phyloP scores from a whole-genome alignment of 345 rosid species.

The Salix purpurea region DNA sequence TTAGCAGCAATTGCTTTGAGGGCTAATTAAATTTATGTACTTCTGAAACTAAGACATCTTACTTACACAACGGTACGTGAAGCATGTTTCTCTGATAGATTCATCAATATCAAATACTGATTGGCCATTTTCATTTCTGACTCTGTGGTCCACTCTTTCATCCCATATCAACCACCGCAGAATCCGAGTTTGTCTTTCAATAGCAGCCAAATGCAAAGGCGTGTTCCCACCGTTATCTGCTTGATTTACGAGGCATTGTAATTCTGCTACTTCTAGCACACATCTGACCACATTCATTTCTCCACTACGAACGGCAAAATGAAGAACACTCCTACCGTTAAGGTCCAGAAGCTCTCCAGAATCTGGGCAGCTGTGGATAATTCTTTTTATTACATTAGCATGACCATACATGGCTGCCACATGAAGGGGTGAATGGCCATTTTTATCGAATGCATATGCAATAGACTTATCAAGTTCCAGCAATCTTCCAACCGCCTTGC shows the following conservation, averaged over 20 bases:
- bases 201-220: neutral
- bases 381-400: neutral
- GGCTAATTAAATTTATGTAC: too few species aligned
- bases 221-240: neutral
- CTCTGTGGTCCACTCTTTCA: neutral
- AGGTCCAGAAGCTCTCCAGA: slow-evolving; percentile 4
- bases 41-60: neutral
- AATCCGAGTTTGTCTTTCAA: neutral
- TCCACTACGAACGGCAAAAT: neutral
- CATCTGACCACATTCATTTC: neutral
- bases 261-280: neutral
- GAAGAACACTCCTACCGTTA: neutral
- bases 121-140: neutral
- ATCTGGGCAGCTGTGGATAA: neutral
- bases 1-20: too few species aligned
- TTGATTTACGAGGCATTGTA: neutral
- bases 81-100: neutral
- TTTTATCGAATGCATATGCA: neutral
- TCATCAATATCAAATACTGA: neutral
- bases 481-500: neutral
- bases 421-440: neutral
- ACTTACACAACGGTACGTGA: neutral
- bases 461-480: neutral
- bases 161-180: neutral
- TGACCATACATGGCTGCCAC: neutral